phyloP scores from a whole-genome alignment of 139 green algal genomes.

The Closterium sp. region DNA sequence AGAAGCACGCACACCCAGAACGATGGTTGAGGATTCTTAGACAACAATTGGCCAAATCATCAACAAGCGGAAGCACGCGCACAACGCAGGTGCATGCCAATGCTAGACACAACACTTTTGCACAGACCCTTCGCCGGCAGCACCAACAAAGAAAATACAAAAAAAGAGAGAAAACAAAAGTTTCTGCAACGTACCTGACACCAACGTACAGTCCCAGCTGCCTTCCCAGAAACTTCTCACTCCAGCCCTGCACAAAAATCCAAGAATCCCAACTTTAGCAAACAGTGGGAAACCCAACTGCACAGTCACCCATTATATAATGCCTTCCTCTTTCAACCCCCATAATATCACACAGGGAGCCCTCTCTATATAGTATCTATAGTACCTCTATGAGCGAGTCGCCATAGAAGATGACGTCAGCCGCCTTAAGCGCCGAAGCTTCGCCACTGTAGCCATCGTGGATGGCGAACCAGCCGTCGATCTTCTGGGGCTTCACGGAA shows the following conservation, averaged over 20 bases:
- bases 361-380: not conserved
- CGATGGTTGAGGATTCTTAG: not conserved
- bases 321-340: not conserved
- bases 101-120: not conserved
- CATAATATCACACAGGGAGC: not conserved
- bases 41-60: too few species aligned
- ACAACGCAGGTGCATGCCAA: not conserved
- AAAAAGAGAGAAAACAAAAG: too few species aligned
- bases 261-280: not conserved
- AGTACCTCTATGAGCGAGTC: not conserved
- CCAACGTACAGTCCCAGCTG: not conserved
- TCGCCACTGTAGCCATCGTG: not conserved
- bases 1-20: not conserved
- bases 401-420: not conserved
- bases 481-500: not conserved
- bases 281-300: too few species aligned
- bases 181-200: not conserved
- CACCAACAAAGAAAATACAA: too few species aligned
- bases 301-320: not conserved
- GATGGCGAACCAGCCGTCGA: not conserved
- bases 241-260: not conserved
- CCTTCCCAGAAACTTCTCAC: not conserved
- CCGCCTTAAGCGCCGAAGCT: not conserved
- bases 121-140: too few species aligned
- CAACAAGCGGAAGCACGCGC: not conserved